Evolutionary conservation across 805 yeast genomes (phyloP).

Genomic region (Saccharomycopsis guyanensis): DNA sequence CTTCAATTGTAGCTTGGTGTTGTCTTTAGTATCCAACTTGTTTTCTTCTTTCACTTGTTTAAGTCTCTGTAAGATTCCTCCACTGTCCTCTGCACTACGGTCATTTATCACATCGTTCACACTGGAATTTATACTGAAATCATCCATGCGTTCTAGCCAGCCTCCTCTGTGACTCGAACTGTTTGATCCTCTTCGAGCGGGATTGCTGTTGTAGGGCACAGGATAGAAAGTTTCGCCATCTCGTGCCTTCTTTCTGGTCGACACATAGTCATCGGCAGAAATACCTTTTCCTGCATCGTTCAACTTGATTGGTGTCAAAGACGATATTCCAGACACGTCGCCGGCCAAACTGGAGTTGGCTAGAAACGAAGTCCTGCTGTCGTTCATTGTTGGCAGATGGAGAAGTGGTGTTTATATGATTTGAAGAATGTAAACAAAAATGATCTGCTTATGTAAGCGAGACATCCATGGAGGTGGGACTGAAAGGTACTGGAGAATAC

Average conservation of each 20-base stretch:
- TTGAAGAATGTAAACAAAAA: too few relatives aligned
- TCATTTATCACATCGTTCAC: background rate
- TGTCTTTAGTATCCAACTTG: background rate
- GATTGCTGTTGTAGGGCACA: background rate
- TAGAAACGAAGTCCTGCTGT: background rate
- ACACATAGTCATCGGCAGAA: background rate
- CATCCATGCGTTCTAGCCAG: background rate
- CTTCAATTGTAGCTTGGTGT: background rate
- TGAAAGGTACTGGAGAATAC: too few relatives aligned
- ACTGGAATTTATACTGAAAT: background rate
- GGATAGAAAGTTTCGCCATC: background rate
- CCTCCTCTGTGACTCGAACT: background rate
- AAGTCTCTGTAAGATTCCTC: background rate
- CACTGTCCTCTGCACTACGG: background rate
- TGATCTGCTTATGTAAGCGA: too few relatives aligned
- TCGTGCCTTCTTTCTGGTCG: background rate
- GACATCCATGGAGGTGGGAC: too few relatives aligned
- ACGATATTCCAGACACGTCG: background rate
- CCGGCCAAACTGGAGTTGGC: background rate
- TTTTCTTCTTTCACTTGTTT: background rate
- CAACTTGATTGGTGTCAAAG: background rate
- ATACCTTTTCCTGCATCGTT: background rate
- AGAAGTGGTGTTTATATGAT: too few relatives aligned
- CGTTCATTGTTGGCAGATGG: background rate
- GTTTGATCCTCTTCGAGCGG: conserved; percentile 1